These are phyloP conservation scores for Kalmanozyma brasiliensis DNA, from an alignment of 1,284 basidiomycete species.

Conservation along the genomic window DNA sequence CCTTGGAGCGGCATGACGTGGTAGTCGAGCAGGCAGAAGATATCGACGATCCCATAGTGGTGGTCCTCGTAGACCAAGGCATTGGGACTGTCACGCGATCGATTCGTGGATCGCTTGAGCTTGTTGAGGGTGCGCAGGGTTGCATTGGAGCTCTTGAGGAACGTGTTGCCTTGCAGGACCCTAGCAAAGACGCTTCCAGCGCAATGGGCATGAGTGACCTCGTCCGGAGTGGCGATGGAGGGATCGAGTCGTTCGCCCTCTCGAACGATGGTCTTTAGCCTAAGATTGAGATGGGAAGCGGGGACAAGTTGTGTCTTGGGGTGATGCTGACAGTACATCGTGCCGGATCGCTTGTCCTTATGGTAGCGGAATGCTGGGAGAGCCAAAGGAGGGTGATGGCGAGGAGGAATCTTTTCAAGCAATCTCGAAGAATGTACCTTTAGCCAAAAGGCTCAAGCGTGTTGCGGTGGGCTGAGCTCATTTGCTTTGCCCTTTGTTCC, in stretches of 20 bases:
- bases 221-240: slow-evolving; percentile 12
- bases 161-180: slow-evolving; percentile 12
- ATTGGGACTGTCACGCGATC: slow-evolving; percentile 5
- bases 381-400: too few relatives aligned
- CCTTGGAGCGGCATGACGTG: slow-evolving; percentile 15
- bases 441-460: too few relatives aligned
- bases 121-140: slow-evolving; percentile 9
- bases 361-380: too few relatives aligned
- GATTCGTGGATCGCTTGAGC: slow-evolving; percentile 4
- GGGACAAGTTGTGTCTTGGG: background rate
- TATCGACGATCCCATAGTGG: slow-evolving; percentile 11
- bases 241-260: slow-evolving; percentile 23
- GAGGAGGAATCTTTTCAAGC: too few relatives aligned
- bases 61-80: background rate
- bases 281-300: background rate
- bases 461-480: too few relatives aligned
- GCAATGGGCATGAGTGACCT: slow-evolving; percentile 26
- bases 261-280: slow-evolving; percentile 6
- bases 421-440: too few relatives aligned
- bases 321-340: background rate
- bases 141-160: slow-evolving; percentile 9
- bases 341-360: too few relatives aligned
- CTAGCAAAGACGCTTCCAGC: slow-evolving; percentile 14
- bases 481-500: slow-evolving; percentile 6
- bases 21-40: slow-evolving; percentile 34